Base-by-base conservation (phyloP, 1,284 basidiomycete genomes). In the Exobasidium cylindrosporum region DNA sequence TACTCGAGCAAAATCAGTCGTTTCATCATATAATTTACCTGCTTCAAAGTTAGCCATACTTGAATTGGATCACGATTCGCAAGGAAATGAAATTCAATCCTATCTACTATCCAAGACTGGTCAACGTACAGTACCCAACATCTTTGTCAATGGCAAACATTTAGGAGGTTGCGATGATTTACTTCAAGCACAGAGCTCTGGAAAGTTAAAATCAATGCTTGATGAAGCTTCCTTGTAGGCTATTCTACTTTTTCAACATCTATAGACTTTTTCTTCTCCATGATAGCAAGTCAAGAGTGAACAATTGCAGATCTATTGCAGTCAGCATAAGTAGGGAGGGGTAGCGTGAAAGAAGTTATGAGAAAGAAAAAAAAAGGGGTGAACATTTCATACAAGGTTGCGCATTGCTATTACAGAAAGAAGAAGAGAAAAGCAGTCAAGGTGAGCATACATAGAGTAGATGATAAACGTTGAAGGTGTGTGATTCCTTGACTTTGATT, bases 71-170 rank as follows among this genome's bases (percentile, higher is more conserved):
- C 45, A 74, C 44, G 72, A 77, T 58, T 68, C 64, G 17, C 73
- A 81, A 21, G 79, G 79, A 4, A 43, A 54, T 13, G 76, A 72
- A n/a, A 68, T 77, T 30, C 70, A 81, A 72, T 68, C 67, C 44
- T 82, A 81, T 67, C 72, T 82, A 29, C 66, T 63, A 23, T 67
- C 77, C 17, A 81, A 81, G 77, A 82, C 81, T 1, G 78, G 74
- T 10, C 82, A 83, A 73, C 62, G 79, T 2, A 82, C 82, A 1
- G 82, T 83, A 4, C 82, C 82, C 31, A 80, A 78, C 65, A 78
- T 83, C 66, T 83, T 80, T 61, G 81, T 83, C 68, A 74, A 74
- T 50, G 69, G 78, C 40, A 71, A 78, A 40, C 75, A 78, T 60
- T 65, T 82, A 54, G 82, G 82, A 50, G 81, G 81, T 32, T 72